Evolutionary conservation across 2,329 filamentous ascomycete species (phyloP), one percentile per base, ranked within the genome.

Genomic region (Colletotrichum sansevieriae): DNA sequence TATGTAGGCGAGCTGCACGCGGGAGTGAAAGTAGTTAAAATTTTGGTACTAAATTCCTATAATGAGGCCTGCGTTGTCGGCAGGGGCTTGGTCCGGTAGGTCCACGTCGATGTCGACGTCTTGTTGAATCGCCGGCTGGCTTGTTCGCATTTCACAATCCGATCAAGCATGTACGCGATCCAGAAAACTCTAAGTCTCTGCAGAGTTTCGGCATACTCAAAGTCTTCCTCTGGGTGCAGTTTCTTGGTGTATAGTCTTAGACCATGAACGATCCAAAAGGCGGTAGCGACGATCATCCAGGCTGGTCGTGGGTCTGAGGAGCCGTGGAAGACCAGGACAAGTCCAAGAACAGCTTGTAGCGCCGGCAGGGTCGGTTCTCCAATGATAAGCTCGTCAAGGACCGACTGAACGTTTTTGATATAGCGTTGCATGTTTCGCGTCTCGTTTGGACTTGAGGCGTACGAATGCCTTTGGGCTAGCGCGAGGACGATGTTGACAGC

Each of bases 161-260:
- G 76, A 22, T 78, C 76, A 6, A 78, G 66, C 3, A 70, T 71
- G 43, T 77, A 78, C 43, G 75, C 76, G 13, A 77, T 70, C 76
- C 76, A 78, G 58, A 78, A 78, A 37, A 77, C 70, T 18, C 76
- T 75, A 7, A 68, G 66, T 15, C 75, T 72, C 4, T 77, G 74
- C 6, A 71, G 70, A 8, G 72, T 71, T 4, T 74, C 71, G 1
- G 71, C 72, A 0, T 73, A 65, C 1, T 74, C 52, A 8, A 73
- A 70, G 0, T 70, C 58, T 3, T 63, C 59, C 22, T 22, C 22
- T 22, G 22, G 4, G 22, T 22, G 22, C 4, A 22, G 22, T 3
- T 22, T 22, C 22, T 22, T 22, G 22, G 22, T 22, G 22, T 22
- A 22, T 4, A 22, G 22, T 22, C 22, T 22, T 22, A 22, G 3